phyloP scores from a whole-genome alignment of 805 yeast genomes.

The Starmerella vaccinii region DNA sequence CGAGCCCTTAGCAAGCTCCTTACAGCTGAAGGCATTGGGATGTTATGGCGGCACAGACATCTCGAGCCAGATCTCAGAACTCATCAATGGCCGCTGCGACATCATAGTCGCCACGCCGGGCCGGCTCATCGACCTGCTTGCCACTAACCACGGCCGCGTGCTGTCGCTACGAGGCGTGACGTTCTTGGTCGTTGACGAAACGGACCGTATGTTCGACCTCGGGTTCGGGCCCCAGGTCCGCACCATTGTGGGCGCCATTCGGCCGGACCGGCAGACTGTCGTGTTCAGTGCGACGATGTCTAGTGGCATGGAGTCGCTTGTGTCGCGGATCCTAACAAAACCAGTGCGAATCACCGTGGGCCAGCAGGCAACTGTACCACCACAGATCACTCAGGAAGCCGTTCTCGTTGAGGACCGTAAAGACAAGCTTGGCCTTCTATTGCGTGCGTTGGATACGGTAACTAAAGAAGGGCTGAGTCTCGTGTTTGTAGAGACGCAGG shows the following conservation, averaged over 20 bases:
- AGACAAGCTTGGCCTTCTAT: slow-evolving; percentile 46
- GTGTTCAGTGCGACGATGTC: slow-evolving; percentile 94
- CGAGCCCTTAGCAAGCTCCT: slow-evolving; percentile 43
- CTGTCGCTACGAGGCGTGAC: slow-evolving; percentile 59
- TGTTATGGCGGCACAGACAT: slow-evolving; percentile 84
- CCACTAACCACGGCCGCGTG: slow-evolving; percentile 73
- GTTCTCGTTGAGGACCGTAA: background rate
- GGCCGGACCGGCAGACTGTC: slow-evolving; percentile 84
- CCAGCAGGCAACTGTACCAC: slow-evolving; percentile 67
- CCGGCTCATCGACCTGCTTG: slow-evolving; percentile 73
- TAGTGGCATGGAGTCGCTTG: slow-evolving; percentile 61
- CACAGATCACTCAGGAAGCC: slow-evolving; percentile 54
- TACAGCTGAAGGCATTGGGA: slow-evolving; percentile 51
- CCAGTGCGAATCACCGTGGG: slow-evolving; percentile 77
- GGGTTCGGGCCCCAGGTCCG: slow-evolving; percentile 95
- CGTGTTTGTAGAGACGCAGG: slow-evolving; percentile 81
- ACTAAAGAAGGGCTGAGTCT: slow-evolving; percentile 33
- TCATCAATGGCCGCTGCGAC: slow-evolving; percentile 62
- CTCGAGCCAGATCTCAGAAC: slow-evolving; percentile 66
- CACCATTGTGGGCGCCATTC: slow-evolving; percentile 60
- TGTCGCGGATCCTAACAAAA: slow-evolving; percentile 47
- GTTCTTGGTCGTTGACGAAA: slow-evolving; percentile 85
- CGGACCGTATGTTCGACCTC: slow-evolving; percentile 92
- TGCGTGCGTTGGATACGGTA: slow-evolving; percentile 37
- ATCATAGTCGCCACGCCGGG: slow-evolving; percentile 93